These are phyloP conservation scores for Colletotrichum spinosum DNA, from an alignment of 2,329 filamentous ascomycete species.

Conservation along the genomic window DNA sequence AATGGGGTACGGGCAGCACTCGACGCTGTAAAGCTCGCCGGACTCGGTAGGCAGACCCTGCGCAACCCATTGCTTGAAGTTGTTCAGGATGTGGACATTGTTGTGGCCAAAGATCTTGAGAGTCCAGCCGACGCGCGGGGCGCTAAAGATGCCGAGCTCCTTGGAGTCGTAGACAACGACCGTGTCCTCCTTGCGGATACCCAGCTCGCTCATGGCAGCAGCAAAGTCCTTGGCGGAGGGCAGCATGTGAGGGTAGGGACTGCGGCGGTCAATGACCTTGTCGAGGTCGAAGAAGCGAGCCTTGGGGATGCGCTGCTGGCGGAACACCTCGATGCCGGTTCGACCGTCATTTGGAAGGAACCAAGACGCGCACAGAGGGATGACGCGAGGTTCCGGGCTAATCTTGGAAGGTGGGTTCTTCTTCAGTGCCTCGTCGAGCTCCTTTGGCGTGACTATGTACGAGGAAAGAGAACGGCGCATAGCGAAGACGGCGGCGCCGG, in stretches of 20 bases:
- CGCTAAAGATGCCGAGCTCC: conserved; percentile 93
- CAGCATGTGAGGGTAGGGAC: conserved; percentile 96
- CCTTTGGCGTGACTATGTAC: conserved; percentile 87
- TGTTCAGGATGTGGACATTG: conserved; percentile 91
- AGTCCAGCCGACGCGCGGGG: conserved; percentile 94
- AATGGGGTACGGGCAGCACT: conserved; percentile 74
- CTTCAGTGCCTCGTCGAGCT: conserved; percentile 84
- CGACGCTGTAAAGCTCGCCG: conserved; percentile 77
- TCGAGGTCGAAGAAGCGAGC: conserved; percentile 98
- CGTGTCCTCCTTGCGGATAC: conserved; percentile 87
- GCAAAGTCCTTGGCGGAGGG: conserved; percentile 85
- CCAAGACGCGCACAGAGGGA: conserved; percentile 94
- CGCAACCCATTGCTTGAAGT: conserved; percentile 94
- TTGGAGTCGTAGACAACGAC: conserved; percentile 95
- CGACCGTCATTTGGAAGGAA: conserved; percentile 94
- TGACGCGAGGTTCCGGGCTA: conserved; percentile 83
- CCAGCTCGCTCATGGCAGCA: conserved; percentile 87
- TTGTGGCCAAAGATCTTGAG: conserved; percentile 89
- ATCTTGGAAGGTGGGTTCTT: conserved; percentile 84
- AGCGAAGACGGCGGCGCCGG: conserved; percentile 45
- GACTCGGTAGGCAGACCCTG: conserved; percentile 84
- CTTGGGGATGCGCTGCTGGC: conserved; percentile 84
- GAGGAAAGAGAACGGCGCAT: conserved; percentile 72
- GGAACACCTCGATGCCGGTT: conserved; percentile 84
- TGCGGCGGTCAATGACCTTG: conserved; percentile 86